Evolutionary conservation across 768 basidiomycete genomes (phyloP), one percentile per base, ranked within the genome.

Genomic region (Brasilioporus rufonigricans): DNA sequence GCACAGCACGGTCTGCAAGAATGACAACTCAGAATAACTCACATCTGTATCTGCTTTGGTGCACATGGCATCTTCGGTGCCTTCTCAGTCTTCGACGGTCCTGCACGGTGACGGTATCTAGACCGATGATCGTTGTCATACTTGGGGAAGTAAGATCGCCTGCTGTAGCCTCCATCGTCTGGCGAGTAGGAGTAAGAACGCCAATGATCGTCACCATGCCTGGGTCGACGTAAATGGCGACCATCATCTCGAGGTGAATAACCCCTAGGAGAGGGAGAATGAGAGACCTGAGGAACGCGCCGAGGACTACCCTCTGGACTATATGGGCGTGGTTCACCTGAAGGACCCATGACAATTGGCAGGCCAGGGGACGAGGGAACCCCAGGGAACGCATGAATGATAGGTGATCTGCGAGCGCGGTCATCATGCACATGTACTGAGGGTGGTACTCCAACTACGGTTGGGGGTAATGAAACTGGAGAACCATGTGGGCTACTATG

Each of bases 161-260:
- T 36, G 13, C 24, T 39, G 38, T 44, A 23, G 12, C 45, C 27
- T 35, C 36, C 3, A 41, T 58, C 55, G 10, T 57, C 57, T 3
- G 65, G 66, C 1, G 65, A 67, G 44, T 63, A 60, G 6, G 59
- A 61, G 24, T 63, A 65, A 51, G 69, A 65, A 21, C 63, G 64
- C 33, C 55, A 50, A 48, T 58, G 55, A 50, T 51, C 55, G 11
- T 46, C 52, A 12, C 9, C 40, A 23, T 39, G 44, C 35, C 54
- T 44, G 29, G 2, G 36, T 36, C 50, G 56, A 16, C 38, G 50
- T 26, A 29, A 14, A 41, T 31, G 29, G 24, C n/a, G 56, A 13
- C 50, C 50, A 5, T 53, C 48, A n/a, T 60, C 57, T 7, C 38
- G 49, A 2, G 43, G 49, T 12, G 46, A 29, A 45, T 51, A 36